These are phyloP conservation scores for Leccinum uliginosum DNA, from an alignment of 768 basidiomycete species.

Conservation along the genomic window DNA sequence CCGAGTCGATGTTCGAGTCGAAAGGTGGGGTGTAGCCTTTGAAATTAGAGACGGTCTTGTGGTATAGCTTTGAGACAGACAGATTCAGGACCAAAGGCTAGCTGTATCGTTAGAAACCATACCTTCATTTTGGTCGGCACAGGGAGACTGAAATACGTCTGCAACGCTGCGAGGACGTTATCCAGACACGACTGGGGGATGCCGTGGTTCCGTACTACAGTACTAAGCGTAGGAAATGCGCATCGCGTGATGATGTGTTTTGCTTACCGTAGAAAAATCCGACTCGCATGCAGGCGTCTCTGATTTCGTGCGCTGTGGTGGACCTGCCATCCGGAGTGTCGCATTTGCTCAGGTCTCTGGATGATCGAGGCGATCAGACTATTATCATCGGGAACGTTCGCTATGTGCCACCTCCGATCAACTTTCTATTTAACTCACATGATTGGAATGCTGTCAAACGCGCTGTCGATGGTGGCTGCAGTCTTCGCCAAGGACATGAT, in stretches of 20 bases:
- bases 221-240: neutral
- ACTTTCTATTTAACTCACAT: constrained; percentile 16
- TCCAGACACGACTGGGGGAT: constrained; percentile 52
- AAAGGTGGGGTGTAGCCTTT: constrained; percentile 71
- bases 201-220: constrained; percentile 69
- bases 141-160: constrained; percentile 65
- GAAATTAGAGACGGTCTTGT: constrained; percentile 64
- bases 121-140: constrained; percentile 67
- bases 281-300: constrained; percentile 74
- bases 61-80: constrained; percentile 50
- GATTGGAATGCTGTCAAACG: constrained; percentile 23
- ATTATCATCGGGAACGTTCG: no score
- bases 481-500: constrained; percentile 20
- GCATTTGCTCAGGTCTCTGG: constrained; percentile 20
- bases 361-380: neutral
- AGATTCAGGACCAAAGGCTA: neutral
- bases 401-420: neutral
- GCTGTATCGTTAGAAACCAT: neutral
- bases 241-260: neutral
- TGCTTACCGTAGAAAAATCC: constrained; percentile 79
- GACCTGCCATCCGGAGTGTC: constrained; percentile 30
- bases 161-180: constrained; percentile 40
- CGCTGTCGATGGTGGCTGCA: constrained; percentile 15
- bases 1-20: constrained; percentile 69
- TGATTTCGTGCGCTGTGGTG: constrained; percentile 51